Evolutionary conservation across 768 basidiomycete species (phyloP), one percentile per base, ranked within the genome.

Genomic region (Calvatia gigantea): DNA sequence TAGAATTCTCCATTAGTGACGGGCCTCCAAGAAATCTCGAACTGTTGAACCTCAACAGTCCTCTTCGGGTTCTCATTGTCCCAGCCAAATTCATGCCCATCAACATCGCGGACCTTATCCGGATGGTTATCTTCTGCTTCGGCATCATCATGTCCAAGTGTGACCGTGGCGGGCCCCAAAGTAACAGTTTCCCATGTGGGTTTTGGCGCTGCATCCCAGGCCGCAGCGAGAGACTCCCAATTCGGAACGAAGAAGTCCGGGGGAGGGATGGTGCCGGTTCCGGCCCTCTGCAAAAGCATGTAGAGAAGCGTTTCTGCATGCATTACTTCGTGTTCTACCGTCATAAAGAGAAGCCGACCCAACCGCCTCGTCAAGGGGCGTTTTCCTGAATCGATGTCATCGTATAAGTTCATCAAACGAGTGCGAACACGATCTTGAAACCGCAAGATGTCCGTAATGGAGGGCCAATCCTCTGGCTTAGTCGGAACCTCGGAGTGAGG

Each of bases 251-350:
- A 70, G 65, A 94, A 93, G 2, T 84, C 87, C 0, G 77, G 74
- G 0, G 97, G 95, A 4, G 92, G 83, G 37, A 90, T 75, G 2
- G 92, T 91, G 2, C 90, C 88, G 0, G 75, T 82, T 35, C 88
- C 89, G 15, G 88, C 83, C 43, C 84, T 81, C 67, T 94, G 96
- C 3, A 95, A 66, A 9, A 96, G 83, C 93, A 98, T 98, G 70
- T 98, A 98, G 2, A 98, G 75, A 23, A 98, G 75, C 0, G 97
- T 99, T 79, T 98, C 97, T 2, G 80, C 77, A 65, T 98, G 96
- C 68, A 91, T 75, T 4, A 82, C 90, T 66, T 98, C 94, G 62
- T 98, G 95, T 69, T 96, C 94, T 51, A 81, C 84, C 0, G 90
- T 89, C 87, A 98, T 94, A 73, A 87, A 93, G 14, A 98, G 73